Percentiles rank a stretch among this genome's conserved stretches.
These are phyloP conservation scores for Rhodomyrtus psidioides DNA, from an alignment of 441 rosid genomes.

Conservation along the genomic window DNA sequence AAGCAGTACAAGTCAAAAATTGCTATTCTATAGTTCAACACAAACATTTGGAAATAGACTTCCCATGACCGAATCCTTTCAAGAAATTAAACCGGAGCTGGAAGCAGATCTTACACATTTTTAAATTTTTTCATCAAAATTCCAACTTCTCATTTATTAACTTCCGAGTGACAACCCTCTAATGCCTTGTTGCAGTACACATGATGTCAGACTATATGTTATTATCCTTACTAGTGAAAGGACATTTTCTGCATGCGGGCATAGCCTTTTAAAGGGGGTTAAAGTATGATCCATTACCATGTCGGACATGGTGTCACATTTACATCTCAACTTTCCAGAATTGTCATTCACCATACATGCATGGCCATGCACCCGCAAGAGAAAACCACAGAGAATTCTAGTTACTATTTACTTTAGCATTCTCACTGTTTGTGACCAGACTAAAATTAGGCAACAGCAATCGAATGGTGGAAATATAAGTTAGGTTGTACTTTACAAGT, in stretches of 20 bases:
- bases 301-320: background rate
- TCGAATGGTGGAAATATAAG: background rate
- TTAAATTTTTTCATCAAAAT: background rate
- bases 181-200: background rate
- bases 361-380: background rate
- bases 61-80: background rate
- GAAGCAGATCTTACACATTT: background rate
- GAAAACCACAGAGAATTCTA: background rate
- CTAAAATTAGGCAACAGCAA: background rate
- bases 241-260: background rate
- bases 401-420: background rate
- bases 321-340: background rate
- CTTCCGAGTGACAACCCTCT: background rate
- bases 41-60: background rate
- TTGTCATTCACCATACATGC: background rate
- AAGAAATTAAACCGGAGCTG: background rate
- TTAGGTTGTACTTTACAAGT: background rate
- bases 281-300: background rate
- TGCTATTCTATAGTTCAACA: background rate
- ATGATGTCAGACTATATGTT: background rate
- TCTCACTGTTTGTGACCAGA: background rate
- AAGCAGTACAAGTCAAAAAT: background rate
- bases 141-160: background rate
- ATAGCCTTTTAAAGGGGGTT: background rate
- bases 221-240: background rate